Evolutionary conservation across 495 filamentous ascomycete genomes (phyloP).

Genomic region (Hyaloscypha finlandica): DNA sequence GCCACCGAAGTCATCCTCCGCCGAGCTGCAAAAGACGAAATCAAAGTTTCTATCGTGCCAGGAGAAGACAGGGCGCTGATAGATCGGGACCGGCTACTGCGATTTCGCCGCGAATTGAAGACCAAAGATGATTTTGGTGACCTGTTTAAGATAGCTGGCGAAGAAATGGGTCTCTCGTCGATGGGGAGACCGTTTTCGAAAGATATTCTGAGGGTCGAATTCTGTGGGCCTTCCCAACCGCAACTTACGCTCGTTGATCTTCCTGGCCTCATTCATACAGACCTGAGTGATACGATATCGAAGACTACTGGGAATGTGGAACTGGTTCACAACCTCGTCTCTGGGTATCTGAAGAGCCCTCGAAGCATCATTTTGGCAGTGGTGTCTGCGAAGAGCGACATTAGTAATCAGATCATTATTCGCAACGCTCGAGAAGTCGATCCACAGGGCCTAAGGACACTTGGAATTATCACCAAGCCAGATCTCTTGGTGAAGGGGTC

Average conservation of each 20-base stretch:
- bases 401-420: slow-evolving; percentile 50
- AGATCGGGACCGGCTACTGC: slow-evolving; percentile 30
- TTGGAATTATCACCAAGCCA: slow-evolving; percentile 55
- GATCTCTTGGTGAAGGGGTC: slow-evolving; percentile 45
- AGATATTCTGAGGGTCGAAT: slow-evolving; percentile 53
- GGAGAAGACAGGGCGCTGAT: slow-evolving; percentile 27
- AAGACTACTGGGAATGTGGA: slow-evolving; percentile 44
- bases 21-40: slow-evolving; percentile 25
- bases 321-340: slow-evolving; percentile 45
- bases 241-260: slow-evolving; percentile 58
- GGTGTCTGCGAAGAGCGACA: slow-evolving; percentile 53
- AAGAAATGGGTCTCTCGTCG: slow-evolving; percentile 44
- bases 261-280: slow-evolving; percentile 51
- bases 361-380: slow-evolving; percentile 54
- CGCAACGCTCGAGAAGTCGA: slow-evolving; percentile 43
- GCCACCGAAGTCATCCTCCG: slow-evolving; percentile 58
- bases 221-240: slow-evolving; percentile 52
- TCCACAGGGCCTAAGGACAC: slow-evolving; percentile 41
- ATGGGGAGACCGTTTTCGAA: slow-evolving; percentile 44
- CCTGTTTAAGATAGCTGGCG: slow-evolving; percentile 37
- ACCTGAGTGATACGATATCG: slow-evolving; percentile 36
- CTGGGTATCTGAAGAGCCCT: slow-evolving; percentile 47
- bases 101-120: slow-evolving; percentile 18
- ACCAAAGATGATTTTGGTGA: slow-evolving; percentile 36
- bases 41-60: slow-evolving; percentile 44